phyloP scores from a whole-genome alignment of 2,329 filamentous ascomycete genomes.

The Colletotrichum tropicale region DNA sequence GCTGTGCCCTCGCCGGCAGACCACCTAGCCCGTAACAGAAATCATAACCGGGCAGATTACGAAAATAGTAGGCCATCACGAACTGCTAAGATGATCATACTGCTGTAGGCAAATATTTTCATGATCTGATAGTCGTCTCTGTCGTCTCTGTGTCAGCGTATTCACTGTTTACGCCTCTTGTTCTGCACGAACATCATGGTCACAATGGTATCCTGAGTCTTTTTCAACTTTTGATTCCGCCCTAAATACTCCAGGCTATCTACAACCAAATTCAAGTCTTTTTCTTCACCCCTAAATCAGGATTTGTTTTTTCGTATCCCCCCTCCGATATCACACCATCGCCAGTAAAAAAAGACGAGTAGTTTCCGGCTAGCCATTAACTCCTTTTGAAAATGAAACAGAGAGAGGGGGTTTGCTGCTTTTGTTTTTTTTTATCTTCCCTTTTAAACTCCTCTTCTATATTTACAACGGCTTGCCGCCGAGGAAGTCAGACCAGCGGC shows the following conservation, averaged over 20 bases:
- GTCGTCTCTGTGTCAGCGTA: not conserved
- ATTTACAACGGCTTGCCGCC: conserved; percentile 80
- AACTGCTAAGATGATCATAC: not conserved
- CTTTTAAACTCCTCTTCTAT: not conserved
- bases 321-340: not conserved
- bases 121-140: not conserved
- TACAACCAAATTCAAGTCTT: not conserved
- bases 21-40: not conserved
- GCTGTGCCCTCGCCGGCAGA: not conserved
- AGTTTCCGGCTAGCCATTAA: conserved; percentile 9
- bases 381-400: conserved; percentile 1
- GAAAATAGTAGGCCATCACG: not conserved
- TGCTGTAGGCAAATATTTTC: not conserved
- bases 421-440: not conserved
- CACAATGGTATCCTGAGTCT: not conserved
- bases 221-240: not conserved
- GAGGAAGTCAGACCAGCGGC: conserved; percentile 94
- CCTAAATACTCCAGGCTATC: not conserved
- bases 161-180: not conserved
- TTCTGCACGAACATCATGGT: not conserved
- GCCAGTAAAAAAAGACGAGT: not conserved
- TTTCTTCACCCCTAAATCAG: not conserved
- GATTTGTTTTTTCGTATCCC: not conserved
- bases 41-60: not conserved
- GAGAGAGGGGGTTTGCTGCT: not conserved